Conservation (phyloP, 2,329 filamentous ascomycete species). For the Neonectria ditissima region DNA sequence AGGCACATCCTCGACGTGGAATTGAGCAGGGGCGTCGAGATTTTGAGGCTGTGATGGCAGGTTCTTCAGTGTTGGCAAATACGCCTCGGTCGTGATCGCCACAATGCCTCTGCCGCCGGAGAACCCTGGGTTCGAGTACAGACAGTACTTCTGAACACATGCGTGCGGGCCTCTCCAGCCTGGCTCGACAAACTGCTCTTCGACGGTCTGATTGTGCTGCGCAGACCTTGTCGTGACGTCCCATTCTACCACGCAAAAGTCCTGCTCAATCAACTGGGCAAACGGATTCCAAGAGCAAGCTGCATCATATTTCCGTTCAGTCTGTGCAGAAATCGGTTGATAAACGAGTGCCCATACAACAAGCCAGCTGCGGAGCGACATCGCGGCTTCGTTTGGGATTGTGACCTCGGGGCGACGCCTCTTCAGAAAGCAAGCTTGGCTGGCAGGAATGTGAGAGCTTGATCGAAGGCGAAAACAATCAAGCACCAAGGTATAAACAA, state of each 20-base stretch:
- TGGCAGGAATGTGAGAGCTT: not conserved
- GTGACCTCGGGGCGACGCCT: not conserved
- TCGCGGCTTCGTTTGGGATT: not conserved
- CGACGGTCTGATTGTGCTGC: not conserved
- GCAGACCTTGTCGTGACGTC: not conserved
- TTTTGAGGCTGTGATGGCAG: not conserved
- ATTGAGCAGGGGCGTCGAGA: not conserved
- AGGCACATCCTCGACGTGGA: slow-evolving; percentile 5
- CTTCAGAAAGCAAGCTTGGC: not conserved
- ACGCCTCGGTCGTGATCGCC: not conserved
- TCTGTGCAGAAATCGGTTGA: not conserved
- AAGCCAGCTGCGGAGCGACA: not conserved
- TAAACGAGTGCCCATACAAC: not conserved
- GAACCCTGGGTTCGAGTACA: slow-evolving; percentile 18
- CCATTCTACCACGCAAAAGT: not conserved
- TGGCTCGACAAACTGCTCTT: not conserved
- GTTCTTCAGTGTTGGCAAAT: not conserved
- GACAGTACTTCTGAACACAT: slow-evolving; percentile 2
- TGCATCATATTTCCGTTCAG: not conserved
- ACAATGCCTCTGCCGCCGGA: slow-evolving; percentile 10
- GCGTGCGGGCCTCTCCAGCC: slow-evolving; percentile 6
- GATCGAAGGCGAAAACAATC: not conserved
- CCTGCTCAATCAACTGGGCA: not conserved
- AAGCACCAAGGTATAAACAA: not conserved
- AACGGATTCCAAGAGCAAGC: slow-evolving; percentile 3